A percentile compares a stretch with the other conserved stretches of the same genome.
These are phyloP conservation scores for Ophiostoma perfectum DNA, from an alignment of 2,329 filamentous ascomycete species.

Conservation along the genomic window DNA sequence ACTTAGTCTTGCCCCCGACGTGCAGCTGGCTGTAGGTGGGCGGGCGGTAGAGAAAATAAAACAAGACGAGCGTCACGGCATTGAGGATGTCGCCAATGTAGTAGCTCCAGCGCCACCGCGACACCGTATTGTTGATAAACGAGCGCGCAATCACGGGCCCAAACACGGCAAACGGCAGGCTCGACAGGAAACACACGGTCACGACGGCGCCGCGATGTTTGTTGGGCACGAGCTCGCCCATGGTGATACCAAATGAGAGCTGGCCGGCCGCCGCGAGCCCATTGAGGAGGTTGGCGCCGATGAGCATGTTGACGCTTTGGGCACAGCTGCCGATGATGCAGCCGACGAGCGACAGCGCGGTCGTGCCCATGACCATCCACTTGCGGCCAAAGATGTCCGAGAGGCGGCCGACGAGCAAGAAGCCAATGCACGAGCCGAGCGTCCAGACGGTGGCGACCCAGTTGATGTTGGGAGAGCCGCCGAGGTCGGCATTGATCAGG, in stretches of 20 bases:
- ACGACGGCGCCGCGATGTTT: conserved; percentile 37
- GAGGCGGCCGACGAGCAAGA: conserved; percentile 40
- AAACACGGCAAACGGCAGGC: conserved; percentile 39
- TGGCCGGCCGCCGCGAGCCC: conserved; percentile 39
- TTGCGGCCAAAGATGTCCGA: conserved; percentile 41
- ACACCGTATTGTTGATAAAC: conserved; percentile 39
- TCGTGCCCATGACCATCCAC: conserved; percentile 37
- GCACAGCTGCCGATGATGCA: conserved; percentile 37
- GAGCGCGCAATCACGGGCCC: conserved; percentile 44
- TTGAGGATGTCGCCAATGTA: conserved; percentile 44
- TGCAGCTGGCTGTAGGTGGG: conserved; percentile 43
- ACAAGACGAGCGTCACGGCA: conserved; percentile 36
- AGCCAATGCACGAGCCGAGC: conserved; percentile 37
- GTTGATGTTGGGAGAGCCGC: conserved; percentile 32
- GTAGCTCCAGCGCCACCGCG: conserved; percentile 47
- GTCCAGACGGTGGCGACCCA: conserved; percentile 37
- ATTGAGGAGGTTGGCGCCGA: conserved; percentile 37
- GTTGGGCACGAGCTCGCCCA: conserved; percentile 43
- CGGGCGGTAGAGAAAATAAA: conserved; percentile 43
- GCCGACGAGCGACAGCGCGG: conserved; percentile 35
- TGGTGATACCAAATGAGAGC: conserved; percentile 39
- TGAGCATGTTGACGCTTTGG: conserved; percentile 35
- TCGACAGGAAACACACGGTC: conserved; percentile 37
- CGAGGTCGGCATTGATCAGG: conserved; percentile 34
- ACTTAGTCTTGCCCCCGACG: conserved; percentile 34